These are phyloP conservation scores for Neurospora sp. DNA, from an alignment of 495 filamentous ascomycete genomes.

Conservation along the genomic window DNA sequence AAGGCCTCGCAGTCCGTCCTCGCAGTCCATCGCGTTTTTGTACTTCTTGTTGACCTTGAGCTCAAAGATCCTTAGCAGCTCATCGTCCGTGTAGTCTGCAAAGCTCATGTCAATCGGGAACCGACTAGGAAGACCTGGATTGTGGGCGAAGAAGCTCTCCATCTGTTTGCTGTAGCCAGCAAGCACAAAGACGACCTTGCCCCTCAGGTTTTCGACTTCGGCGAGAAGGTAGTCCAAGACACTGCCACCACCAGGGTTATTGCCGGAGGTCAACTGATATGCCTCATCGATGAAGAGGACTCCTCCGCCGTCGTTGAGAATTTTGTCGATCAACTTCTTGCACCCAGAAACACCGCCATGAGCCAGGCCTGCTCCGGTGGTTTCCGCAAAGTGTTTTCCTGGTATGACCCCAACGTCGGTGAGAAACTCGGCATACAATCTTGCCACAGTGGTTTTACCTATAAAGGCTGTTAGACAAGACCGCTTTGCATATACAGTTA, in stretches of 20 bases:
- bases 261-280: conserved; percentile 56
- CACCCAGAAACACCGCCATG: too few relatives aligned
- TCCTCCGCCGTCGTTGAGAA: conserved; percentile 51
- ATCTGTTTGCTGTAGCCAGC: conserved; percentile 71
- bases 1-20: conserved; percentile 49
- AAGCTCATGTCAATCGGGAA: conserved; percentile 59
- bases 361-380: conserved; percentile 57
- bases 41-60: conserved; percentile 38
- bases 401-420: conserved; percentile 48
- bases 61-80: conserved; percentile 51
- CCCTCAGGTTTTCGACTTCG: conserved; percentile 64
- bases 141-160: conserved; percentile 72
- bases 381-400: conserved; percentile 48
- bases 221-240: conserved; percentile 68
- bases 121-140: conserved; percentile 62
- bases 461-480: neutral
- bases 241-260: conserved; percentile 39
- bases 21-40: conserved; percentile 43
- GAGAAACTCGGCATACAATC: conserved; percentile 62
- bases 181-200: conserved; percentile 67
- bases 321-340: conserved; percentile 48
- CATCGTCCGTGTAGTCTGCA: conserved; percentile 55
- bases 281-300: conserved; percentile 71
- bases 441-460: conserved; percentile 79
- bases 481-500: too few relatives aligned